Percentiles rank a stretch among this genome's conserved stretches.
phyloP scores from a whole-genome alignment of 495 filamentous ascomycete genomes.

The Penicillium soppii region DNA sequence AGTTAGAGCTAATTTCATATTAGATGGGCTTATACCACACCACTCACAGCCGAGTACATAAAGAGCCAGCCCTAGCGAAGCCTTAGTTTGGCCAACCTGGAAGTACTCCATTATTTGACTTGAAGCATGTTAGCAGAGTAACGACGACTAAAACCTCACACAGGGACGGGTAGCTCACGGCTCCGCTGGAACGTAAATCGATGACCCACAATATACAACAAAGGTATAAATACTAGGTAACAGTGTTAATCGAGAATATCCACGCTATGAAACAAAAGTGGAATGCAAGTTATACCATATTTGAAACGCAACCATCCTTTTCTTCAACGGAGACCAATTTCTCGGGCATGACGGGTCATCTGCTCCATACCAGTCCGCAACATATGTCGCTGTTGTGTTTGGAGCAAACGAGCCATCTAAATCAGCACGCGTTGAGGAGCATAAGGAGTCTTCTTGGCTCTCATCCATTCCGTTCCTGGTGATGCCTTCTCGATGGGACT shows the following conservation, averaged over 20 bases:
- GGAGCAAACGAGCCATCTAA: neutral
- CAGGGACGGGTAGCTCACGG: neutral
- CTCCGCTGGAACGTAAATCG: neutral
- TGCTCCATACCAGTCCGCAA: neutral
- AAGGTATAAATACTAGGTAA: neutral
- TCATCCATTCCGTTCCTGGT: too few relatives aligned
- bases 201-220: neutral
- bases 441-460: too few relatives aligned
- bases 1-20: neutral
- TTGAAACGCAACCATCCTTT: neutral
- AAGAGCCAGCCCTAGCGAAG: constrained; percentile 37
- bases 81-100: neutral
- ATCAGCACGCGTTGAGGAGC: too few relatives aligned
- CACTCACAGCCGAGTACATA: constrained; percentile 51
- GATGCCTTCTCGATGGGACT: too few relatives aligned
- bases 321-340: neutral
- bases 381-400: neutral
- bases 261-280: neutral
- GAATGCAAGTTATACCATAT: neutral
- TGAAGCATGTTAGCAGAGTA: neutral
- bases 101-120: neutral
- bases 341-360: neutral
- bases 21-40: constrained; percentile 15
- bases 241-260: neutral
- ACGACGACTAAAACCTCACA: neutral